Conservation (phyloP, 2,329 filamentous ascomycete species). For the Penicillium olsonii region DNA sequence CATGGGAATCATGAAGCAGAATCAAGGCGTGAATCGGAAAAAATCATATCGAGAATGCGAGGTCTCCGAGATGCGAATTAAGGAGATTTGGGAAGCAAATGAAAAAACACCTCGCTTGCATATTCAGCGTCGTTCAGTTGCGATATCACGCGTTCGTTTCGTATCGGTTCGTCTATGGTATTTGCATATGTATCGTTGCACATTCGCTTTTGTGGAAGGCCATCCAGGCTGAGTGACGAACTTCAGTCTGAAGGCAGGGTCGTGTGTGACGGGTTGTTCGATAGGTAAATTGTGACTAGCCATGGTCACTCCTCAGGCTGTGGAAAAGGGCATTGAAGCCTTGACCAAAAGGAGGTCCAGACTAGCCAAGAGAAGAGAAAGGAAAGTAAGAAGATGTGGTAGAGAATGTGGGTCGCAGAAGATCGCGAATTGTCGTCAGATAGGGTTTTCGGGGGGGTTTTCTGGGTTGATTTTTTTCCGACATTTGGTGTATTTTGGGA, state of each 20-base stretch:
- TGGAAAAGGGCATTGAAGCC: neutral
- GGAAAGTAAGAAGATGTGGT: constrained; percentile 14
- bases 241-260: constrained; percentile 5
- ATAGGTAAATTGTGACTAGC: constrained; percentile 17
- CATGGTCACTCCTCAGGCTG: neutral
- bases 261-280: constrained; percentile 17
- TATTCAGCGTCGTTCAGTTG: constrained; percentile 21
- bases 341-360: neutral
- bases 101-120: constrained; percentile 28
- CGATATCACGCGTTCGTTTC: constrained; percentile 27
- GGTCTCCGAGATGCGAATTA: constrained; percentile 11
- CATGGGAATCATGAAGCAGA: constrained; percentile 13
- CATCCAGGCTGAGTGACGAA: constrained; percentile 1
- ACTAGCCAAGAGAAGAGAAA: constrained; percentile 10
- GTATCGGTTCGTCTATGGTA: constrained; percentile 30
- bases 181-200: constrained; percentile 27
- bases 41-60: constrained; percentile 11
- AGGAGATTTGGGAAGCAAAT: constrained; percentile 15
- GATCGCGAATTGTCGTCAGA: constrained; percentile 4
- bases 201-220: constrained; percentile 21
- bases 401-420: constrained; percentile 21
- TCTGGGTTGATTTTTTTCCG: constrained; percentile 2
- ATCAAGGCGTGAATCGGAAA: constrained; percentile 12
- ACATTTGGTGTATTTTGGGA: neutral
- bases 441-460: constrained; percentile 2